Conservation (phyloP, 2,329 filamentous ascomycete genomes). For the Cryphonectria nitschkei region DNA sequence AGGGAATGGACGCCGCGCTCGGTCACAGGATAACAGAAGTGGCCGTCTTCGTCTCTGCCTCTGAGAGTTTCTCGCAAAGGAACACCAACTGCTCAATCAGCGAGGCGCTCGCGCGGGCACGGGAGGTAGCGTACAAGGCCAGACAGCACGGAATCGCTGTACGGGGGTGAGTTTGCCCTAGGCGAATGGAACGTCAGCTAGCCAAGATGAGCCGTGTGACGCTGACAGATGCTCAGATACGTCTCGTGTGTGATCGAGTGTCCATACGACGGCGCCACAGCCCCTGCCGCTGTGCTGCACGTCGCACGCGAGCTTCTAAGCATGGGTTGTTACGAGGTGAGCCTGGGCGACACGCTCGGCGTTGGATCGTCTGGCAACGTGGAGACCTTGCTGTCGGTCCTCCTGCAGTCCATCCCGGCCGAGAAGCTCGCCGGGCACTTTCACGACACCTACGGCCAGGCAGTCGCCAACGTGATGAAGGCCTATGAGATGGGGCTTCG, state of each 20-base stretch:
- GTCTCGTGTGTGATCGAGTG: constrained; percentile 61
- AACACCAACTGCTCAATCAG: constrained; percentile 64
- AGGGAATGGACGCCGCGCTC: constrained; percentile 52
- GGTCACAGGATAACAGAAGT: constrained; percentile 34
- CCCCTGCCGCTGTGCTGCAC: constrained; percentile 37
- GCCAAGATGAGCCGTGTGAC: no score
- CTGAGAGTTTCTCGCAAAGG: constrained; percentile 59
- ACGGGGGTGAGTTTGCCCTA: constrained; percentile 42
- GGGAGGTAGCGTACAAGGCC: constrained; percentile 50
- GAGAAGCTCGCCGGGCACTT: constrained; percentile 69
- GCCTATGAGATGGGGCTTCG: constrained; percentile 65
- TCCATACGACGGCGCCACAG: constrained; percentile 47
- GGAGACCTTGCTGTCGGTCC: constrained; percentile 45
- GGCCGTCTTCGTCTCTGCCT: constrained; percentile 63
- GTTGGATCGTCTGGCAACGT: constrained; percentile 39
- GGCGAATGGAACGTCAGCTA: not conserved
- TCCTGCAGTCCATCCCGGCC: constrained; percentile 46
- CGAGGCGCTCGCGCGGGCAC: constrained; percentile 55
- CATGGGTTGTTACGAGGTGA: constrained; percentile 68
- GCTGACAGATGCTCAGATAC: constrained; percentile 38
- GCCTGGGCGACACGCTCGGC: constrained; percentile 68
- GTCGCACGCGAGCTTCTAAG: constrained; percentile 54
- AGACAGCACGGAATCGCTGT: constrained; percentile 49
- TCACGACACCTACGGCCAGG: constrained; percentile 74
- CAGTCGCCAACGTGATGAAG: constrained; percentile 66